Conservation (phyloP, 2,329 filamentous ascomycete genomes). For the Exophiala sp. region DNA sequence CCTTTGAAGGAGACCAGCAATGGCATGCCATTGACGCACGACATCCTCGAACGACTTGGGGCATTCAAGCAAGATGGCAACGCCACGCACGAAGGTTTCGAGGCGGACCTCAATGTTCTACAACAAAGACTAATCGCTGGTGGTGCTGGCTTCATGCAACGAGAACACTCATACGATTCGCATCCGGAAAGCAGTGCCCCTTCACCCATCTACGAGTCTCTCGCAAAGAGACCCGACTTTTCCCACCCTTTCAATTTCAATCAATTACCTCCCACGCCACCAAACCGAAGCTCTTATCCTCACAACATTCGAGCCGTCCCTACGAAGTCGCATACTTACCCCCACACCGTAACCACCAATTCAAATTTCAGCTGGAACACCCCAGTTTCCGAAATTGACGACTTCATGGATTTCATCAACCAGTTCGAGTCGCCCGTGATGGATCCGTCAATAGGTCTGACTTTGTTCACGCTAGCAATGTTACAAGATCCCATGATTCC, state of each 20-base stretch:
- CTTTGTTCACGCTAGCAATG: constrained; percentile 12
- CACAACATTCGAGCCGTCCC: constrained; percentile 17
- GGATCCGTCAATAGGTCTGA: constrained; percentile 18
- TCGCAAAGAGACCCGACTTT: constrained; percentile 21
- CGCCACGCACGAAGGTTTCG: constrained; percentile 49
- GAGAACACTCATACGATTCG: constrained; percentile 55
- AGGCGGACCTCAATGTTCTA: constrained; percentile 56
- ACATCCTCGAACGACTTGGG: constrained; percentile 59
- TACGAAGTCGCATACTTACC: constrained; percentile 20
- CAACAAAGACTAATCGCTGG: constrained; percentile 54
- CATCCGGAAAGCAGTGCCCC: constrained; percentile 54
- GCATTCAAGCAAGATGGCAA: constrained; percentile 54
- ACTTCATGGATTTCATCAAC: constrained; percentile 28
- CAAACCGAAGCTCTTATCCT: constrained; percentile 38
- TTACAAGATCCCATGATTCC: constrained; percentile 22
- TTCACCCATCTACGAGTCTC: constrained; percentile 35
- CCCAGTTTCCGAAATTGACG: constrained; percentile 21
- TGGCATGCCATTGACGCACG: constrained; percentile 60
- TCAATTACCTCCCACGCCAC: constrained; percentile 40
- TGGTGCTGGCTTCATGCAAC: constrained; percentile 51
- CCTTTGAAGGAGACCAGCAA: constrained; percentile 49
- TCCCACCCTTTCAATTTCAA: constrained; percentile 22
- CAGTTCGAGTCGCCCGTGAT: constrained; percentile 26
- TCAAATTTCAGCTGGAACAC: constrained; percentile 26
- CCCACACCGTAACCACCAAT: constrained; percentile 11